Base-by-base conservation (phyloP, 768 basidiomycete species). In the Suillus subaureus region DNA sequence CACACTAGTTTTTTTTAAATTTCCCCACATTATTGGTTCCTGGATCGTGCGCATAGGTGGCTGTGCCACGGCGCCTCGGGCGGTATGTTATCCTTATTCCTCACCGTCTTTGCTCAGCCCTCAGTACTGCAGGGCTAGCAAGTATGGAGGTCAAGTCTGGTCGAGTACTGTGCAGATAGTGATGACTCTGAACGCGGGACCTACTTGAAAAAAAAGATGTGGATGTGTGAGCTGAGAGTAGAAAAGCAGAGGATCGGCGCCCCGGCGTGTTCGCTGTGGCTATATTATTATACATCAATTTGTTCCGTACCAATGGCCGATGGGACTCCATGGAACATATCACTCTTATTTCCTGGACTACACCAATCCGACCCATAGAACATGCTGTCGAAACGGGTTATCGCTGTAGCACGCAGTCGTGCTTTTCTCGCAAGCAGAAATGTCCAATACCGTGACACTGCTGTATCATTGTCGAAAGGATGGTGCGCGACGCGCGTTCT, bases 381-480 rank as follows among this genome's bases (percentile, higher is more conserved):
- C 31, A 92, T 92, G 90, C 83, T 91, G 42, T 91, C 91, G 71
- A 86, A 87, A 83, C 89, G 82, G 67, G 82, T 91, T 67, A 80
- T 91, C 65, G 83, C 86, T 65, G 78, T 88, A 64, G 89, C 90
- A 67, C 87, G 88, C 63, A 82, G 85, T 69, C 87, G 87, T 67
- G 82, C 81, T 65, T 74, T 87, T 21, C 69, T 84, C 66, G 79
- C 79, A 70, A 68, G 77, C 47, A 77, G 73, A 68, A 74, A 76
- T 63, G 64, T 73, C 28, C 79, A 77, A 40, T 31, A 21, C 6
- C 31, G 33, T n/a, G 58, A 45, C 42, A 66, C 73, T 49, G 73
- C 77, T 64, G 71, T 79, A 26, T 68, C 75, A 45, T 70, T 84
- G 70, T 75, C 83, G 57, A 80, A 79, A 72, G 81, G 79, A 76